Evolutionary conservation across 2,329 filamentous ascomycete species (phyloP).

Genomic region (Fusarium sacchari): DNA sequence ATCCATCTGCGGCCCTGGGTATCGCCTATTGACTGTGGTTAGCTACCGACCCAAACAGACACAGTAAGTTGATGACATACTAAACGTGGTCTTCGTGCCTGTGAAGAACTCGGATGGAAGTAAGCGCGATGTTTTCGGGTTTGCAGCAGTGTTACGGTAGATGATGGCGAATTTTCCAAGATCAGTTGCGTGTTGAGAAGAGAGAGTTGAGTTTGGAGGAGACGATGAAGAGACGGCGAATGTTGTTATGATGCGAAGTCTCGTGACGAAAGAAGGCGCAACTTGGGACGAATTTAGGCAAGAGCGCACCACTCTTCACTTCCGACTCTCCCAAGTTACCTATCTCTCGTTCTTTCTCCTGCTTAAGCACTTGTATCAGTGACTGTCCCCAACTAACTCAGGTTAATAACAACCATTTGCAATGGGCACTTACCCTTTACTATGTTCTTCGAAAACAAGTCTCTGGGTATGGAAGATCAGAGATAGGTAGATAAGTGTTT

Average conservation of each 20-base stretch:
- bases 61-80: neutral
- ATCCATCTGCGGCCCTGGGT: neutral
- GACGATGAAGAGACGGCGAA: neutral
- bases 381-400: neutral
- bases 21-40: neutral
- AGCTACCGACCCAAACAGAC: neutral
- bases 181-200: neutral
- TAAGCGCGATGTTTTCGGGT: neutral
- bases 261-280: constrained; percentile 24
- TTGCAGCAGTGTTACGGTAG: neutral
- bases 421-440: constrained; percentile 11
- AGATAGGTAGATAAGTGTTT: neutral
- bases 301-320: constrained; percentile 2
- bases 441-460: neutral
- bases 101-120: neutral
- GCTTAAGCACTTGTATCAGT: neutral
- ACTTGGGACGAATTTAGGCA: constrained; percentile 17
- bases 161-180: constrained; percentile 9
- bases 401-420: neutral
- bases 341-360: constrained; percentile 10
- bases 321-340: neutral
- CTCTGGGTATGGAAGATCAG: neutral
- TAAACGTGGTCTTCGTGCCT: neutral
- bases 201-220: constrained; percentile 4
- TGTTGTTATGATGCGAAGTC: neutral